Percentiles rank a stretch among this genome's conserved stretches.
Conservation (phyloP, 2,329 filamentous ascomycete genomes). For the Lachnum nothofagi region DNA sequence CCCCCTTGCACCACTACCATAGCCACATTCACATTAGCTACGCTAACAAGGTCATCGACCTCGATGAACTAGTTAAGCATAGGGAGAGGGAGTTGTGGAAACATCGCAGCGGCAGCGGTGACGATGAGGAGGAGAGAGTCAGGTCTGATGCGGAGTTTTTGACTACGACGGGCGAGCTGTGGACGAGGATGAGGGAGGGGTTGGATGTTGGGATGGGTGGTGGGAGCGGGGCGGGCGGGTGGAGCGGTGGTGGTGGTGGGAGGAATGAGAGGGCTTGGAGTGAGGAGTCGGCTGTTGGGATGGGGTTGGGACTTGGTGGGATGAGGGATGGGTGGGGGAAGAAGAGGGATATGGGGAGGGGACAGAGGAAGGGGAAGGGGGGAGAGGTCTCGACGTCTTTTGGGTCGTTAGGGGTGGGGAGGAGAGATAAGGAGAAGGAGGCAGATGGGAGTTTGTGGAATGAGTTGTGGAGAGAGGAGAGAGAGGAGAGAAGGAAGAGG, state of each 20-base stretch:
- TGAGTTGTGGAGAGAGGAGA: too few relatives aligned
- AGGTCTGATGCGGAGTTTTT: slow-evolving; percentile 24
- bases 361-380: too few relatives aligned
- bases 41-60: background rate
- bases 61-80: slow-evolving; percentile 4
- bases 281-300: background rate
- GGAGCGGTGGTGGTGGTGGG: background rate
- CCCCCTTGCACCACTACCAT: too few relatives aligned
- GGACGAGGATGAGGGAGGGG: slow-evolving; percentile 9
- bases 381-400: too few relatives aligned
- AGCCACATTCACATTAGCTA: background rate
- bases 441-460: too few relatives aligned
- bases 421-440: too few relatives aligned
- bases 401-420: too few relatives aligned
- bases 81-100: slow-evolving; percentile 4
- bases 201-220: background rate
- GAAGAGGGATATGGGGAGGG: background rate
- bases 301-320: background rate
- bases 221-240: background rate
- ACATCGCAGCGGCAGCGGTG: background rate
- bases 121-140: slow-evolving; percentile 9
- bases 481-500: too few relatives aligned
- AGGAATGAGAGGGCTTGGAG: background rate
- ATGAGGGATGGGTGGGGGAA: background rate
- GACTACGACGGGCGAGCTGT: slow-evolving; percentile 15